Base-by-base conservation (phyloP, 1,284 basidiomycete genomes). In the Thelephora terrestris region DNA sequence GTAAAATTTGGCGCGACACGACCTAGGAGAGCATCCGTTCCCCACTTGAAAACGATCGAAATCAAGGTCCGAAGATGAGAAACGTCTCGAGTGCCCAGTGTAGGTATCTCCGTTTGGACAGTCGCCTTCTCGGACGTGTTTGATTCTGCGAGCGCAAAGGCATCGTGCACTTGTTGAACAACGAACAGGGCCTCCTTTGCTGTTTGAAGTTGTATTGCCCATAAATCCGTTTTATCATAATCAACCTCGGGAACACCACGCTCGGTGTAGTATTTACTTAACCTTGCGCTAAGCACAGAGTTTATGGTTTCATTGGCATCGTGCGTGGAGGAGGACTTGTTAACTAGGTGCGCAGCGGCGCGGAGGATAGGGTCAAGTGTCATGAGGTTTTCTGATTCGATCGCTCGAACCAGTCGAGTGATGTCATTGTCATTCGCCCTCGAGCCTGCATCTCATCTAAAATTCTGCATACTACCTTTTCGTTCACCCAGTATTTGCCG, bases 41-140 rank as follows among this genome's bases (percentile, higher is more conserved):
- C 79, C 85, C 85, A 87, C 53, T 77, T 80, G 59, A 88, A 84
- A 18, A 74, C 62, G 48, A 89, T 71, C 12, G 81, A 76, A 7
- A 84, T 58, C 21, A 87, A 67, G 0, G 78, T 81, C 29, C 79
- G 74, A 2, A 88, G 61, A 51, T 77, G 64, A 5, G 69, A 62
- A 37, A 87, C 61, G 61, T 90, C 85, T 48, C 81, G 74, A 1
- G 79, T 75, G 0, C 84, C 85, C 47, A 89, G 66, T 16, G 66
- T 57, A 20, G 72, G 72, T 2, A 61, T 59, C 32, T 61, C 55
- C 4, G 54, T 50, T 1, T 48, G 35, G 40, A 17, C 46, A 29
- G 44, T 48, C 45, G 17, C 46, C 49, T 23, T 35, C 14, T 35
- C 47, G 24, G 42, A 43, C 16, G 23, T 37, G 37, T 47, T 45